phyloP scores from a whole-genome alignment of 805 yeast species.

The Spathaspora sp. region DNA sequence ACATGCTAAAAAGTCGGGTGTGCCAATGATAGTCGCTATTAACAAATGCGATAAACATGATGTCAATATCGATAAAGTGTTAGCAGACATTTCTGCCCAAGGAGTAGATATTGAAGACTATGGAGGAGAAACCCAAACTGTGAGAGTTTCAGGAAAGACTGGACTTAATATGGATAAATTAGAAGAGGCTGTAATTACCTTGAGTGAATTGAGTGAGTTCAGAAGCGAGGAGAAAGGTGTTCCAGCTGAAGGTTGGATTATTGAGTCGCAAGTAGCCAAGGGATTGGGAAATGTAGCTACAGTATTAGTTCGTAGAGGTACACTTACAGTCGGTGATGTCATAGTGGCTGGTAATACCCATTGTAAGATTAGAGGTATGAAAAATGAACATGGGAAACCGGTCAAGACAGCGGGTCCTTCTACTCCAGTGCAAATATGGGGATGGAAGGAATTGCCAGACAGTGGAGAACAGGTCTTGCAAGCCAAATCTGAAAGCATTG shows the following conservation, averaged over 20 bases:
- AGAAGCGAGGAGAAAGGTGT: slow-evolving; percentile 52
- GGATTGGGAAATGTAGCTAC: slow-evolving; percentile 88
- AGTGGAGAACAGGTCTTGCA: slow-evolving; percentile 85
- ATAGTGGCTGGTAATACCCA: slow-evolving; percentile 84
- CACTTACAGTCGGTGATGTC: slow-evolving; percentile 63
- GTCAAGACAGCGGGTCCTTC: slow-evolving; percentile 76
- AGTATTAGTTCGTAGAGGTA: slow-evolving; percentile 75
- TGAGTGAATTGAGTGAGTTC: slow-evolving; percentile 80
- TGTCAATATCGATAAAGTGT: slow-evolving; percentile 69
- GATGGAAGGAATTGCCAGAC: slow-evolving; percentile 91
- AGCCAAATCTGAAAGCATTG: slow-evolving; percentile 68
- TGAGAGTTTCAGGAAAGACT: slow-evolving; percentile 82
- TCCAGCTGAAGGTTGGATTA: slow-evolving; percentile 79
- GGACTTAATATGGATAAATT: slow-evolving; percentile 87
- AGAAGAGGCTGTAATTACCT: slow-evolving; percentile 82
- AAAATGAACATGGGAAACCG: slow-evolving; percentile 65
- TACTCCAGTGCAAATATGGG: slow-evolving; percentile 84
- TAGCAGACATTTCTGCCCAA: slow-evolving; percentile 69
- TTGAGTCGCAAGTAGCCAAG: slow-evolving; percentile 79
- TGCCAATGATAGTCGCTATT: slow-evolving; percentile 84
- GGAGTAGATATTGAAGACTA: slow-evolving; percentile 86
- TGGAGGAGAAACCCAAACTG: slow-evolving; percentile 93
- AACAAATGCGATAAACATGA: slow-evolving; percentile 87
- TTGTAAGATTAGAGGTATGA: slow-evolving; percentile 78
- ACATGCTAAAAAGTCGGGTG: slow-evolving; percentile 80